Evolutionary conservation across 2,329 filamentous ascomycete species (phyloP), one percentile per base, ranked within the genome.

Genomic region (Helotiales sp.): DNA sequence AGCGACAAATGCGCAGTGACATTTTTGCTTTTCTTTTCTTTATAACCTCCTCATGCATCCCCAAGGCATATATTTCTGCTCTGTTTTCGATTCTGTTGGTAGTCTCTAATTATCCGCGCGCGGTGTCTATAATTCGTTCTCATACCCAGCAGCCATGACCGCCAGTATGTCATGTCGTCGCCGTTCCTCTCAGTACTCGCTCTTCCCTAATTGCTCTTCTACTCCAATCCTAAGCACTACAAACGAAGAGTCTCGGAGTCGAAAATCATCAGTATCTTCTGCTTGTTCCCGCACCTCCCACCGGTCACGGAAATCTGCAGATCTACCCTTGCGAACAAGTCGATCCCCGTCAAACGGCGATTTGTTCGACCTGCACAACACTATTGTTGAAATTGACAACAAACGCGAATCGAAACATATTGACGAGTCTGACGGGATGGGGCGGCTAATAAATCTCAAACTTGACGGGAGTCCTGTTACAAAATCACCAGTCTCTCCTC

Each of bases 391-490:
- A 33, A 4, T 24, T n/a, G 27, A 38, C 46, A 54, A 44, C 34
- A 30, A 46, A 46, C 24, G 40, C 27, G 19, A 49, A 31, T 48
- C 46, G 25, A 48, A 54, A 50, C 13, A 46, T n/a, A n/a, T n/a
- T n/a, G n/a, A n/a, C n/a, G 46, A 59, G 56, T 47, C 51, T n/a
- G 30, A 46, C 31, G 61, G 54, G 24, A 59, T 64, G 57, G 54
- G 30, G 22, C 59, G 57, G 46, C 57, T 66, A 22, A 66, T 66
- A 15, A 60, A 63, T 44, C 56, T 65, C 44, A 57, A 60, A 52
- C 56, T 60, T 36, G 58, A 55, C 42, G 47, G 46, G 9, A 30
- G 6, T 24, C 33, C 51, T 44, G 40, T 15, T 44, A 44, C 40
- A 29, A 38, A 48, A 15, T 49, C 55, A 58, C 48, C 50, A 57